Evolutionary conservation across 164 flowering plant species (phyloP).

Genomic region (Nymphaea thermarum): DNA sequence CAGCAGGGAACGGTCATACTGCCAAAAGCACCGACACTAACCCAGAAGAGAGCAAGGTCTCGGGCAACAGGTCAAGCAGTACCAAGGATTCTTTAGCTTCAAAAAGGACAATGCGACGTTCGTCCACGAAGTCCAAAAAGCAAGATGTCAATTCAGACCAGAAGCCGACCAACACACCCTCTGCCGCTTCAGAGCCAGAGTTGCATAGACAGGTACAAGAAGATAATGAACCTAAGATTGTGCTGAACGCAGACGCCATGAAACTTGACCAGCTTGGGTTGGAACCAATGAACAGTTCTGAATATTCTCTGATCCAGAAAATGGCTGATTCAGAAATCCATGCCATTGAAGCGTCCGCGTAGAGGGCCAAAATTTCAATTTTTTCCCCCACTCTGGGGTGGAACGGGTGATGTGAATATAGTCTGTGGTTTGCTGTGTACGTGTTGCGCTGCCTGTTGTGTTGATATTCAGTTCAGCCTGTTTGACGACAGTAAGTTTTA

Average conservation of each 20-base stretch:
- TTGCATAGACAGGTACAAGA: neutral
- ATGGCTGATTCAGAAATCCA: neutral
- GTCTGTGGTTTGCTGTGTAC: neutral
- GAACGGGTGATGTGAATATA: neutral
- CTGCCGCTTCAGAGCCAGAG: conserved; percentile 13
- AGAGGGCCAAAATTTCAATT: neutral
- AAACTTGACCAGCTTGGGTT: neutral
- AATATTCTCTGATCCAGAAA: neutral
- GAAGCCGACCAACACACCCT: conserved; percentile 21
- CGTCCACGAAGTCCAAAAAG: conserved; percentile 36
- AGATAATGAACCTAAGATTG: neutral
- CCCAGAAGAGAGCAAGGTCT: neutral
- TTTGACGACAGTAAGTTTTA: no score
- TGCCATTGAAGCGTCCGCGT: neutral
- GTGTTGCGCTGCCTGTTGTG: no score
- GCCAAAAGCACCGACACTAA: conserved; percentile 24
- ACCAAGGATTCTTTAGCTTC: conserved; percentile 13
- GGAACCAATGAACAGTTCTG: neutral
- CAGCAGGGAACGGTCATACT: conserved; percentile 23
- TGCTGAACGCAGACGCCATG: neutral
- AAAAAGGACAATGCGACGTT: conserved; percentile 29
- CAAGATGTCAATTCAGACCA: conserved; percentile 18
- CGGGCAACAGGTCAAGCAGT: conserved; percentile 8
- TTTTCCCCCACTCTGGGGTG: neutral
- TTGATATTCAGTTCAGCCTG: no score